Evolutionary conservation across 495 filamentous ascomycete genomes (phyloP).

Genomic region (Platismatia glauca): DNA sequence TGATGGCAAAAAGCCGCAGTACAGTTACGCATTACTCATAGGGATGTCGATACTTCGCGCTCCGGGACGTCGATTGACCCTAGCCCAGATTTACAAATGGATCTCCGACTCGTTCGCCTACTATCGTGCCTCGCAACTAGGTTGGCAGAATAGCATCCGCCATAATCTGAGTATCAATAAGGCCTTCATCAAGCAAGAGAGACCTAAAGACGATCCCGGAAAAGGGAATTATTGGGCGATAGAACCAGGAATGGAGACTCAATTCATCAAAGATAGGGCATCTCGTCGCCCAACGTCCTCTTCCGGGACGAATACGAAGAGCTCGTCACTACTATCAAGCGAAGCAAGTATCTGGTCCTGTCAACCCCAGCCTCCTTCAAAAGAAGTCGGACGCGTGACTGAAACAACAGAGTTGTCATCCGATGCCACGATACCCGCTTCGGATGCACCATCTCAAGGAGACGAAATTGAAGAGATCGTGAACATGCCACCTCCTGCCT

Average conservation of each 20-base stretch:
- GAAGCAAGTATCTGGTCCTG: constrained; percentile 14
- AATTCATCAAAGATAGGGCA: constrained; percentile 81
- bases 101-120: constrained; percentile 88
- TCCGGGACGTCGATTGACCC: constrained; percentile 70
- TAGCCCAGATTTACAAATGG: constrained; percentile 99
- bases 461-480: constrained; percentile 46
- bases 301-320: constrained; percentile 22
- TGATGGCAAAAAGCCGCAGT: constrained; percentile 78
- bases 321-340: constrained; percentile 17
- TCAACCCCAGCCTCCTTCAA: constrained; percentile 18
- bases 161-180: constrained; percentile 98
- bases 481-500: constrained; percentile 26
- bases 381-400: constrained; percentile 15
- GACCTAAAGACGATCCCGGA: constrained; percentile 93
- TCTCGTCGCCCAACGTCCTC: constrained; percentile 44
- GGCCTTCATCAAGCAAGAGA: constrained; percentile 90
- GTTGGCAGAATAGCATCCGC: constrained; percentile 98
- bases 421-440: constrained; percentile 88
- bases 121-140: constrained; percentile 72
- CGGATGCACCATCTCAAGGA: constrained; percentile 63
- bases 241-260: constrained; percentile 72
- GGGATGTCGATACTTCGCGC: constrained; percentile 94
- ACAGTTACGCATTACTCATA: constrained; percentile 92
- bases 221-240: constrained; percentile 99
- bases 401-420: constrained; percentile 63